A percentile compares a stretch with the other conserved stretches of the same genome.
These are phyloP conservation scores for Torrubiella hemipterigena DNA, from an alignment of 2,329 filamentous ascomycete genomes.

Conservation along the genomic window DNA sequence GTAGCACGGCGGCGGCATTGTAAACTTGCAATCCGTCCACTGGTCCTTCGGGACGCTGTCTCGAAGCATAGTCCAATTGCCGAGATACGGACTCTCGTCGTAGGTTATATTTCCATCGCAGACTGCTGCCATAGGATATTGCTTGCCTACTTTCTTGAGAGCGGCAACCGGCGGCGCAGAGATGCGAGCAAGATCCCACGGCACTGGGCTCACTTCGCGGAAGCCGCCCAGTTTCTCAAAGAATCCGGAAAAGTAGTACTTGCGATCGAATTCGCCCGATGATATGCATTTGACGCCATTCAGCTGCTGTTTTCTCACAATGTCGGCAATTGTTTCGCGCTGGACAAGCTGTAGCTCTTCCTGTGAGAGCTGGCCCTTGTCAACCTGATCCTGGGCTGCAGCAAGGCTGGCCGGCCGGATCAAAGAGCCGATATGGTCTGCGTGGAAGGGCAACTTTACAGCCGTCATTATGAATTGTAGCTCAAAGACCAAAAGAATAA, in stretches of 20 bases:
- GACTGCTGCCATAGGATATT: conserved; percentile 25
- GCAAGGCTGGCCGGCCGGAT: conserved; percentile 53
- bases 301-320: conserved; percentile 52
- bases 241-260: conserved; percentile 36
- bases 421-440: conserved; percentile 62
- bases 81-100: conserved; percentile 27
- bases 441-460: conserved; percentile 45
- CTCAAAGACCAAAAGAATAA: too few species aligned
- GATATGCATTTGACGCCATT: conserved; percentile 52
- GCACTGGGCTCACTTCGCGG: conserved; percentile 23
- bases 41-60: conserved; percentile 40
- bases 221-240: conserved; percentile 33
- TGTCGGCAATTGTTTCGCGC: conserved; percentile 49
- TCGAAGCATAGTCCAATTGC: conserved; percentile 26
- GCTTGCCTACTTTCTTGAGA: conserved; percentile 23
- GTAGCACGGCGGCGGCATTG: conserved; percentile 54
- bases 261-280: conserved; percentile 54
- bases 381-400: conserved; percentile 35
- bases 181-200: conserved; percentile 22
- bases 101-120: conserved; percentile 30
- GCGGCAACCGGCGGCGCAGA: conserved; percentile 26
- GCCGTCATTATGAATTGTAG: conserved; percentile 1
- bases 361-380: conserved; percentile 27
- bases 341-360: conserved; percentile 42
- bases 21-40: conserved; percentile 55